Conservation (phyloP, 2,329 filamentous ascomycete species). For the Exophiala dermatitidis region DNA sequence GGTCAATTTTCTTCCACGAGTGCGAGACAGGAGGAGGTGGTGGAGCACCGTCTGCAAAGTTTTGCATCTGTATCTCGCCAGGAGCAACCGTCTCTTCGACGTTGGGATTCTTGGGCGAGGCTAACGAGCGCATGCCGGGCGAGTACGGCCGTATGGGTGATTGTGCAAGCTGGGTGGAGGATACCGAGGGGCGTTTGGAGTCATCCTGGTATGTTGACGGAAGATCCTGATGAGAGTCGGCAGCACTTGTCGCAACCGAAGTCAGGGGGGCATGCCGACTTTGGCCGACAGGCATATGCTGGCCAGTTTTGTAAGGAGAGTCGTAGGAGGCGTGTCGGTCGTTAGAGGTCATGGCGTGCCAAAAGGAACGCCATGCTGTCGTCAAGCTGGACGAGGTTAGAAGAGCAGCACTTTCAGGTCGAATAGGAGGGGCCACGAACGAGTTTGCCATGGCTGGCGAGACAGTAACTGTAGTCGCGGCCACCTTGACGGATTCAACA, state of each 20-base stretch:
- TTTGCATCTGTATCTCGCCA: conserved; percentile 93
- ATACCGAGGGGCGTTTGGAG: conserved; percentile 46
- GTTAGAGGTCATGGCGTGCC: conserved; percentile 79
- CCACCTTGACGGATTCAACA: conserved; percentile 20
- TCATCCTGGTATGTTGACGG: conserved; percentile 73
- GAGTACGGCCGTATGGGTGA: conserved; percentile 69
- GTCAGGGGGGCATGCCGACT: conserved; percentile 75
- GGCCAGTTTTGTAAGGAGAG: conserved; percentile 83
- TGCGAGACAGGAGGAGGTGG: conserved; percentile 80
- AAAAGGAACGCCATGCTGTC: conserved; percentile 73
- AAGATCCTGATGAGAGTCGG: conserved; percentile 81
- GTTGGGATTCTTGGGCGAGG: conserved; percentile 22
- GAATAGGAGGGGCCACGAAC: conserved; percentile 11
- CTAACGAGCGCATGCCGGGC: conserved; percentile 74
- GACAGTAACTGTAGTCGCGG: conserved; percentile 18
- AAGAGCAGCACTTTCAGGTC: not conserved
- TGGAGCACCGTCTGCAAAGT: conserved; percentile 83
- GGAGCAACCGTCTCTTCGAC: conserved; percentile 44
- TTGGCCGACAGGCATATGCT: conserved; percentile 81
- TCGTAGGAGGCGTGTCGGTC: conserved; percentile 85
- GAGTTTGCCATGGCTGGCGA: conserved; percentile 26
- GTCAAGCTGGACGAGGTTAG: conserved; percentile 21
- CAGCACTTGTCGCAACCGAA: conserved; percentile 74
- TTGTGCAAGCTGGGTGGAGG: conserved; percentile 48
- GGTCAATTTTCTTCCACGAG: conserved; percentile 90